phyloP scores from a whole-genome alignment of 306 rosid genomes.

The Corylus avellana region DNA sequence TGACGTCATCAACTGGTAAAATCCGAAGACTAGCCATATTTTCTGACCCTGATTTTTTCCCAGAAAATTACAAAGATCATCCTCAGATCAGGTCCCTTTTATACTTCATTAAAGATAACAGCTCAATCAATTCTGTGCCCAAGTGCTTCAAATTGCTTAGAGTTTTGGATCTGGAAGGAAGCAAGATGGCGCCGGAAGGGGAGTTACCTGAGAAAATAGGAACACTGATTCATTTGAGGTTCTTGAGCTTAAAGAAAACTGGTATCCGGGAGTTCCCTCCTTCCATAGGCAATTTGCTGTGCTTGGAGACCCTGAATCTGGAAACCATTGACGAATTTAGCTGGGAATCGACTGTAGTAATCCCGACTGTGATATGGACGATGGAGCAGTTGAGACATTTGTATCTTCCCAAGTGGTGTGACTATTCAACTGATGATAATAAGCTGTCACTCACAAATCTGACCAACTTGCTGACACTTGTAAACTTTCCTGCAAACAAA shows the following conservation, averaged over 20 bases:
- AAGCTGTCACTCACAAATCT: slow-evolving; percentile 32
- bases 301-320: slow-evolving; percentile 51
- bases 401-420: slow-evolving; percentile 58
- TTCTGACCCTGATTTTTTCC: slow-evolving; percentile 13
- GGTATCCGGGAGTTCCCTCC: slow-evolving; percentile 27
- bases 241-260: slow-evolving; percentile 37
- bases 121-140: slow-evolving; percentile 17
- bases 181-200: slow-evolving; percentile 19
- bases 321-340: slow-evolving; percentile 22
- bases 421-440: slow-evolving; percentile 11
- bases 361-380: slow-evolving; percentile 38
- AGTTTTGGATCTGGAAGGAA: slow-evolving; percentile 55
- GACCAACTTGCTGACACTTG: slow-evolving; percentile 47
- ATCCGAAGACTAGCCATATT: slow-evolving; percentile 51
- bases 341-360: slow-evolving; percentile 38
- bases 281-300: slow-evolving; percentile 47
- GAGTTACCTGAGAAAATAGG: slow-evolving; percentile 50
- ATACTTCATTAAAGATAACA: slow-evolving; percentile 29
- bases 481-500: slow-evolving; percentile 48
- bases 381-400: slow-evolving; percentile 52
- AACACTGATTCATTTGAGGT: slow-evolving; percentile 43
- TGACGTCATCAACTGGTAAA: neutral
- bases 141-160: slow-evolving; percentile 42
- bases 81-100: slow-evolving; percentile 40
- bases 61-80: slow-evolving; percentile 7